phyloP scores from a whole-genome alignment of 2,329 filamentous ascomycete species.

The Xylariaceae sp. region DNA sequence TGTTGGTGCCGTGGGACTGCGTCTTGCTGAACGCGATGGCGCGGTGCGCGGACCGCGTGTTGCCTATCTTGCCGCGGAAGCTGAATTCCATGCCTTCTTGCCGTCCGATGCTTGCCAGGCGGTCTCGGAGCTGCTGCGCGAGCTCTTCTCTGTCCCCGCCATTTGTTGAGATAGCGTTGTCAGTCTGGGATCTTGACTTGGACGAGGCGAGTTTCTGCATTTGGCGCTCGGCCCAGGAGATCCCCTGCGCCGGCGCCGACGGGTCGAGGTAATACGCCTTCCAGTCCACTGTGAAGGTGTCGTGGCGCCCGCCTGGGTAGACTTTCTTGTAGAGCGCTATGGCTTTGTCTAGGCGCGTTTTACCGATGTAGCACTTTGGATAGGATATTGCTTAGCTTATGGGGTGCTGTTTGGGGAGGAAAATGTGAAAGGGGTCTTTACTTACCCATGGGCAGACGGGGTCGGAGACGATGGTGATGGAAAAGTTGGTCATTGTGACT shows the following conservation, averaged over 20 bases:
- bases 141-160: neutral
- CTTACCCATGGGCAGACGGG: slow-evolving; percentile 25
- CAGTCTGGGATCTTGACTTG: slow-evolving; percentile 27
- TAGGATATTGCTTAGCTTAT: neutral
- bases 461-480: slow-evolving; percentile 20
- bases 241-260: slow-evolving; percentile 31
- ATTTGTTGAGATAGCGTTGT: neutral
- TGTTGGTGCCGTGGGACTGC: neutral
- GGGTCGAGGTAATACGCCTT: slow-evolving; percentile 48
- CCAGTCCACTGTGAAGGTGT: slow-evolving; percentile 47
- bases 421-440: neutral
- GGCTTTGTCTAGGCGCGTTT: slow-evolving; percentile 46
- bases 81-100: slow-evolving; percentile 14
- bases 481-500: slow-evolving; percentile 27
- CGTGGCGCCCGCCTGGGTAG: slow-evolving; percentile 46
- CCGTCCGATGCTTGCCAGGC: slow-evolving; percentile 9
- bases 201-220: slow-evolving; percentile 32
- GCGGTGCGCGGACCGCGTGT: slow-evolving; percentile 23
- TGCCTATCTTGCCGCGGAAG: slow-evolving; percentile 17
- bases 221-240: slow-evolving; percentile 24
- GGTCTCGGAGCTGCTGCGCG: neutral
- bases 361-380: slow-evolving; percentile 51
- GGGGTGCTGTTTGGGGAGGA: neutral
- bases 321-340: slow-evolving; percentile 49
- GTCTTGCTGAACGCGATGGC: slow-evolving; percentile 35